Evolutionary conservation across 768 basidiomycete genomes (phyloP), one percentile per base, ranked within the genome.

Genomic region (Suillus alpinus): DNA sequence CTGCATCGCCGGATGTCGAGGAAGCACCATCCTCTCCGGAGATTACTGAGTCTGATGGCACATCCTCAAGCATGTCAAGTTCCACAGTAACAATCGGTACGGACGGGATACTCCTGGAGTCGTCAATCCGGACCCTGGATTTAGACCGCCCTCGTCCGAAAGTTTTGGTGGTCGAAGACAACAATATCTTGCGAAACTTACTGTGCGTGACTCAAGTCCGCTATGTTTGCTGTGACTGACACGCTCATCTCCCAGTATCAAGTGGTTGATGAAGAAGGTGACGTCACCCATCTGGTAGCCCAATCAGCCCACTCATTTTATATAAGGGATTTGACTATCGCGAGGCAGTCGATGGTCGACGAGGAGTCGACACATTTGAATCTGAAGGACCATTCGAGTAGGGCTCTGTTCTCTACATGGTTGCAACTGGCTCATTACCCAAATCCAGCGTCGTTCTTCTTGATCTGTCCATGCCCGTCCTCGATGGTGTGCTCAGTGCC

Each of bases 381-480:
- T 67, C 81, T 10, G 82, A 90, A 23, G 88, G 91, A 4, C 88
- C 88, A 44, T 97, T 95, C 69, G 94, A 97, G 94, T 95, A 71
- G 62, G 91, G 80, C 10, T 9, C 50, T 26, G 51, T 47, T 41
- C 23, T 31, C 18, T 18, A 26, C 6, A 32, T 14, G 57, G 8
- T 16, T 20, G 67, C 59, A 64, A 44, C 14, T 56, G 43, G 50
- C 62, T 55, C 16, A 55, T 26, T 7, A 18, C 37, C 26, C 26
- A 14, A 55, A 37, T 53, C 32, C 66, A 95, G 94, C 63, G 85
- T 94, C 37, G 88, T 95, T 39, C 80, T 95, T 14, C 77, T 97
- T 61, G 95, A 97, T 73, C 76, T 97, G 59, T 94, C 92, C 1
- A 97, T 97, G 95, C 95, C 94, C 0, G 73, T 92, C n/a, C 83